phyloP scores from a whole-genome alignment of 257 asterid genomes.

The Leonotis leonurus region DNA sequence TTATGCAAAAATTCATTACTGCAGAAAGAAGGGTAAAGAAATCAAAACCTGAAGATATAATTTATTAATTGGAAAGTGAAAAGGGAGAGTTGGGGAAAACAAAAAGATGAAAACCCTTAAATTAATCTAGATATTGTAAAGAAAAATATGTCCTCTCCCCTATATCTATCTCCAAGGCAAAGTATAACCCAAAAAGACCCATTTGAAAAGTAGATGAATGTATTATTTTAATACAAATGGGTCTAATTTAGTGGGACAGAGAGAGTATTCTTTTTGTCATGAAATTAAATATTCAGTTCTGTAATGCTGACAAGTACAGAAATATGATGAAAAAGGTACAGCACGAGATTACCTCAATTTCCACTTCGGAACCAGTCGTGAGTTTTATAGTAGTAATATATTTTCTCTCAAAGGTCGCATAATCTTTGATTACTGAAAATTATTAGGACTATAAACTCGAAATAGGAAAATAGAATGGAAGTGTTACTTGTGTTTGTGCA shows the following conservation, averaged over 20 bases:
- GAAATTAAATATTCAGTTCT: slow-evolving; percentile 3
- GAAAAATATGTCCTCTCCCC: slow-evolving; percentile 8
- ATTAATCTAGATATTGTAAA: not conserved
- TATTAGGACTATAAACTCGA: too few species aligned
- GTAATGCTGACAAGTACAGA: slow-evolving; percentile 19
- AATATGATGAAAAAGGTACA: slow-evolving; percentile 5
- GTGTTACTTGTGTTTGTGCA: too few species aligned
- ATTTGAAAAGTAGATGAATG: too few species aligned
- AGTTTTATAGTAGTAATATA: too few species aligned
- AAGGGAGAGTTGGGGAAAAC: not conserved
- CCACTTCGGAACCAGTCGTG: slow-evolving; percentile 31
- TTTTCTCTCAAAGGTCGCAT: too few species aligned
- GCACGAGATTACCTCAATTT: slow-evolving; percentile 22
- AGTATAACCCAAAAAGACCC: slow-evolving; percentile 3
- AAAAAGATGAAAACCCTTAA: slow-evolving; percentile 11
- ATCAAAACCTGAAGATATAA: slow-evolving; percentile 14
- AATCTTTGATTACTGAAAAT: too few species aligned
- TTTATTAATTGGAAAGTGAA: slow-evolving; percentile 21
- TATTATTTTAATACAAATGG: not conserved
- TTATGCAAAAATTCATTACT: slow-evolving; percentile 10
- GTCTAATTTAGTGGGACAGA: too few species aligned
- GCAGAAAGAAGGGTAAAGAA: slow-evolving; percentile 6
- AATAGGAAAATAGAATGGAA: not conserved
- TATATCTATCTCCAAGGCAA: slow-evolving; percentile 15
- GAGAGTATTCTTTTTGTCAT: too few species aligned